Base-by-base conservation (phyloP, 2,329 filamentous ascomycete genomes). In the Hypoxylon sp. region DNA sequence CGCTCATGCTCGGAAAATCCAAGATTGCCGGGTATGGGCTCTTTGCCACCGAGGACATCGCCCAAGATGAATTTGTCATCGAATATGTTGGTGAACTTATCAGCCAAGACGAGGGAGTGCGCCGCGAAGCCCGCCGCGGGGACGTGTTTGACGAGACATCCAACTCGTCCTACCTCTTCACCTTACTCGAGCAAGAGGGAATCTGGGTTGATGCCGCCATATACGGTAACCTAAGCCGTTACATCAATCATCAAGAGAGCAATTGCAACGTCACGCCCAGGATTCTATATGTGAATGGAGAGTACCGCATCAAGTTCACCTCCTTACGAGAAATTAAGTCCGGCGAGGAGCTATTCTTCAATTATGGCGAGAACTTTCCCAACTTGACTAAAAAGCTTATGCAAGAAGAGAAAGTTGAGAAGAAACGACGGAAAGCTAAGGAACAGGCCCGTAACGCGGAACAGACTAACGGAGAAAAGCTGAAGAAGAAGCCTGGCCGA, bases 31-130 rank as follows among this genome's bases (percentile, higher is more conserved):
- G 92, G 0, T 92, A 93, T 66, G 92, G 92, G 0, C 81, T 95
- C 0, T 94, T 91, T 72, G 84, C 89, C 1, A 89, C 88, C 3
- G 88, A 92, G 71, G 81, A 87, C 56, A 87, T 93, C 63, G 79
- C 80, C 3, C 82, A 85, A 62, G 87, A 89, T 54, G 89, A 91
- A n/a, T 94, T 91, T 68, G 82, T 95, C 17, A 90, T 91, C 30
- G 92, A 95, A 74, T 95, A 95, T 74, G 87, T 88, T 1, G 92
- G 92, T 48, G 92, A 95, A 74, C 81, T 93, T 10, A 89, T 94
- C 59, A 88, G 86, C 4, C 84, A 86, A 39, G 83, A 88, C 49
- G 91, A 94, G 74, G 87, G 87, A 3, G 86, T 91, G 22, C 85
- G 91, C 3, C 84, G 91, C 37, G 89, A 89, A 61, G 85, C 86